Evolutionary conservation across 2,329 filamentous ascomycete species (phyloP).

Genomic region (Nannizziopsis arthrosporioides): DNA sequence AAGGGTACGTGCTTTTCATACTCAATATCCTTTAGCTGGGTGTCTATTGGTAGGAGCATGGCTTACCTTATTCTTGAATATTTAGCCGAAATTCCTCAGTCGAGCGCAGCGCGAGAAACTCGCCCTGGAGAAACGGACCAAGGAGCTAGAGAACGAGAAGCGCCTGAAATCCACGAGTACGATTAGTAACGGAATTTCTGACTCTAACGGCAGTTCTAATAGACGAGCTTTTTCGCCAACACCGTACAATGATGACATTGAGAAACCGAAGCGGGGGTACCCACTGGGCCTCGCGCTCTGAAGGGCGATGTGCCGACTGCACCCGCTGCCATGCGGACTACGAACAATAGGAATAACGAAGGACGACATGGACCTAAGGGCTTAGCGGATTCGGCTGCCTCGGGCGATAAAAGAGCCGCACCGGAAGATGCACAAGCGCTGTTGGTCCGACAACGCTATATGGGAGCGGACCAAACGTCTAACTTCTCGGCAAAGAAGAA

Average conservation of each 20-base stretch:
- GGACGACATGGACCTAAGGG: constrained; percentile 27
- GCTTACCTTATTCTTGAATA: constrained; percentile 16
- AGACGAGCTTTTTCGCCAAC: constrained; percentile 8
- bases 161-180: constrained; percentile 32
- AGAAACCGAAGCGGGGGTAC: constrained; percentile 35
- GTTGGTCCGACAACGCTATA: constrained; percentile 68
- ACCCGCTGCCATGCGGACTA: constrained; percentile 39
- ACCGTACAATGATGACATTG: constrained; percentile 19
- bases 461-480: constrained; percentile 80
- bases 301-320: constrained; percentile 41
- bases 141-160: constrained; percentile 55
- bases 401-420: constrained; percentile 33
- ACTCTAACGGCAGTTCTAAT: constrained; percentile 13
- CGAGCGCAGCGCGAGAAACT: constrained; percentile 71
- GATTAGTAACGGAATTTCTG: constrained; percentile 16
- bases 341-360: constrained; percentile 38
- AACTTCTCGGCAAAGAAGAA: constrained; percentile 96
- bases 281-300: constrained; percentile 63
- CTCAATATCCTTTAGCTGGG: neutral
- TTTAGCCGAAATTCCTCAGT: constrained; percentile 67
- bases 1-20: constrained; percentile 43
- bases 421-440: constrained; percentile 57
- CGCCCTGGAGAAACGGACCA: constrained; percentile 63
- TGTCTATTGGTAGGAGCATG: constrained; percentile 12
- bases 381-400: constrained; percentile 14